Evolutionary conservation across 352 stramenopile genomes (phyloP).

Genomic region (Sclerospora graminicola): DNA sequence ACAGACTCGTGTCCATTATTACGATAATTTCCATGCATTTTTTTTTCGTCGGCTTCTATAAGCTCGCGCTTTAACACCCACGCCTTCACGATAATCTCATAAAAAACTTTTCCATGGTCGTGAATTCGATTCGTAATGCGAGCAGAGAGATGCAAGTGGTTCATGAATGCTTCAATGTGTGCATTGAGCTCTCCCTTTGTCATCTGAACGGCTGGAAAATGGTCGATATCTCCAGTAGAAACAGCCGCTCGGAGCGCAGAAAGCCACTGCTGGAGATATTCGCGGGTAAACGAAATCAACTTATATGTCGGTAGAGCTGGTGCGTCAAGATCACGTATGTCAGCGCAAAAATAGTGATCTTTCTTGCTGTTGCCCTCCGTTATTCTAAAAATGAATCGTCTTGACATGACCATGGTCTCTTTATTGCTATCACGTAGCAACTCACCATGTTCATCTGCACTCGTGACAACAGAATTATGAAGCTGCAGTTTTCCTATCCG

Average conservation of each 20-base stretch:
- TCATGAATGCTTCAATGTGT: too few species aligned
- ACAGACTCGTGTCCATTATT: not conserved
- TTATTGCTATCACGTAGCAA: slow-evolving; percentile 15
- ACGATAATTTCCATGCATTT: not conserved
- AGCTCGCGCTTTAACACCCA: slow-evolving; percentile 60
- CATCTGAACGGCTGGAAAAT: too few species aligned
- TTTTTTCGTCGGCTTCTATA: slow-evolving; percentile 7
- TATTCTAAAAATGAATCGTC: slow-evolving; percentile 59
- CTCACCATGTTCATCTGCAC: slow-evolving; percentile 29
- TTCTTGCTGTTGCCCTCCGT: slow-evolving; percentile 20
- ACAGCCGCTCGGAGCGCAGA: too few species aligned
- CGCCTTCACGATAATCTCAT: slow-evolving; percentile 41
- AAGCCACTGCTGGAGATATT: too few species aligned
- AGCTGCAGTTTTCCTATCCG: slow-evolving; percentile 41
- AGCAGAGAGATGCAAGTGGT: too few species aligned
- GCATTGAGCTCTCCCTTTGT: too few species aligned
- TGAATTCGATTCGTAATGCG: slow-evolving; percentile 22
- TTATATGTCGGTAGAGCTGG: too few species aligned
- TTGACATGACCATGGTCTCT: slow-evolving; percentile 38
- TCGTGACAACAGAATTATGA: slow-evolving; percentile 14
- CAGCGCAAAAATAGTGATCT: slow-evolving; percentile 49
- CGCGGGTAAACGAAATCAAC: too few species aligned
- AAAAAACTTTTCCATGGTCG: slow-evolving; percentile 22
- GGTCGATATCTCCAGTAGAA: too few species aligned
- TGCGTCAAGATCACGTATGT: slow-evolving; percentile 8